A percentile compares a stretch with the other conserved stretches of the same genome.
These are phyloP conservation scores for Acanthamoeba castellanii DNA, from an alignment of 208 protist species.

Conservation along the genomic window DNA sequence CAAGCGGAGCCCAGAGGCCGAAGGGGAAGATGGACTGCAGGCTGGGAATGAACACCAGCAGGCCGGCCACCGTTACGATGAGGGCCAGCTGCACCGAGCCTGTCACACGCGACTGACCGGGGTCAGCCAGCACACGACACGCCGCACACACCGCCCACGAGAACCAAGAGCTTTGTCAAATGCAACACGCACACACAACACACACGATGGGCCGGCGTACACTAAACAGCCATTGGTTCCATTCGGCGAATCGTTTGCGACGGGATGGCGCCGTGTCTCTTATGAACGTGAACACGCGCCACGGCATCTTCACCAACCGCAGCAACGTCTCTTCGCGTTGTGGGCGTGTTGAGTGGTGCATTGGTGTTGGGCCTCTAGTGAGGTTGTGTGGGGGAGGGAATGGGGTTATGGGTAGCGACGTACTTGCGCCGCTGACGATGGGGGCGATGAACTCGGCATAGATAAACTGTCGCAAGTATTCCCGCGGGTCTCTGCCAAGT, in stretches of 20 bases:
- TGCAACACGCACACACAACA: too few species aligned
- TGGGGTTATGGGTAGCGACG: neutral
- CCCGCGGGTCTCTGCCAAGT: neutral
- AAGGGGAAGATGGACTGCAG: constrained; percentile 67
- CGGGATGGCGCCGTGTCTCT: neutral
- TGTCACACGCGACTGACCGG: constrained; percentile 3
- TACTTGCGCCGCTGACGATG: neutral
- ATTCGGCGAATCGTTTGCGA: neutral
- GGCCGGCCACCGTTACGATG: constrained; percentile 7
- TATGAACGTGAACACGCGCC: neutral
- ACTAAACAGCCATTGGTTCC: constrained; percentile 56
- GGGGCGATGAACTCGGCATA: neutral
- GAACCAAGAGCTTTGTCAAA: neutral
- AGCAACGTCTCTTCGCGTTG: neutral
- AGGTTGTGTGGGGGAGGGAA: neutral
- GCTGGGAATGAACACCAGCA: constrained; percentile 35
- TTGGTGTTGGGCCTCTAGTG: neutral
- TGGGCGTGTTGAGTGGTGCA: neutral
- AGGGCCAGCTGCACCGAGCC: constrained; percentile 57
- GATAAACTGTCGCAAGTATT: neutral
- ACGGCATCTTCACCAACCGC: neutral
- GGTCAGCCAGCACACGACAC: neutral
- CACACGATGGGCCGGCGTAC: neutral
- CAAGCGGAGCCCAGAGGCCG: constrained; percentile 48
- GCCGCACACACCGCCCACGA: neutral